Conservation (phyloP, 257 asterid species). For the Schizonepeta tenuifolia region DNA sequence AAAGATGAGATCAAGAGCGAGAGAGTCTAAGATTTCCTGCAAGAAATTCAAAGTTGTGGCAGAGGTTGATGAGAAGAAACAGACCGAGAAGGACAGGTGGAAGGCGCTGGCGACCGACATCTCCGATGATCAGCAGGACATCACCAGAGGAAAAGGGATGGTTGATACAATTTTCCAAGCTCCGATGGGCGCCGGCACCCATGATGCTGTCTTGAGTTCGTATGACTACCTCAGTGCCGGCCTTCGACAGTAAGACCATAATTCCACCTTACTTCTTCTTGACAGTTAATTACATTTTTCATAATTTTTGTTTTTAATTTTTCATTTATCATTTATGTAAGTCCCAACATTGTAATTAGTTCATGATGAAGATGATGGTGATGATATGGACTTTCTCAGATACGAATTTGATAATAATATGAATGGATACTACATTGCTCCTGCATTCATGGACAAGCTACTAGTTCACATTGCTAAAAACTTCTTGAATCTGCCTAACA, state of each 20-base stretch:
- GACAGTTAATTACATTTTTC: background rate
- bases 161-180: slow-evolving; percentile 60
- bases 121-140: slow-evolving; percentile 63
- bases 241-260: slow-evolving; percentile 39
- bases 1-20: slow-evolving; percentile 24
- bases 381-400: slow-evolving; percentile 24
- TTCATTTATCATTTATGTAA: too few relatives aligned
- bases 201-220: slow-evolving; percentile 50
- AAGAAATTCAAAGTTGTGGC: slow-evolving; percentile 43
- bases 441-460: slow-evolving; percentile 61
- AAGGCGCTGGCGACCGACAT: slow-evolving; percentile 45
- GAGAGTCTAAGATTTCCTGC: slow-evolving; percentile 22
- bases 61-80: slow-evolving; percentile 40
- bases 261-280: background rate
- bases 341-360: background rate
- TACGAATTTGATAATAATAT: slow-evolving; percentile 46
- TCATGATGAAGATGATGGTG: background rate
- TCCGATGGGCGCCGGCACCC: slow-evolving; percentile 54
- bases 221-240: slow-evolving; percentile 53
- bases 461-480: slow-evolving; percentile 52
- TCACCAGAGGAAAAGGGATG: slow-evolving; percentile 62
- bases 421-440: slow-evolving; percentile 57
- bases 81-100: slow-evolving; percentile 47
- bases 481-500: slow-evolving; percentile 52
- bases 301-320: background rate